Conservation (phyloP, 108 stramenopile species). For the Cyclotella kingstonii region DNA sequence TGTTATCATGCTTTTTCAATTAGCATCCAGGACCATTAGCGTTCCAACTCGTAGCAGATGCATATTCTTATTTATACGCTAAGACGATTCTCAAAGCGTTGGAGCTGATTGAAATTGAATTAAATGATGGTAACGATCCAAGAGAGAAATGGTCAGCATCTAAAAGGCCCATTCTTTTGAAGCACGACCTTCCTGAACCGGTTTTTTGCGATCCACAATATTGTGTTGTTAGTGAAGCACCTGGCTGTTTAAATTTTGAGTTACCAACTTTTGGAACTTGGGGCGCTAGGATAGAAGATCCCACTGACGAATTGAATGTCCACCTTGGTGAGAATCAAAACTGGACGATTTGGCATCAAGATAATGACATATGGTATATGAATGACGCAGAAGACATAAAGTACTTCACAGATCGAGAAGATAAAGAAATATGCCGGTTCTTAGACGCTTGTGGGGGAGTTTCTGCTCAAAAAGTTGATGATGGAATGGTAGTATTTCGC, state of each 20-base stretch:
- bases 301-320: conserved; percentile 42
- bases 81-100: conserved; percentile 47
- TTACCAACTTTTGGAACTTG: conserved; percentile 45
- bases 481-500: conserved; percentile 52
- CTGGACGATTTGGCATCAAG: conserved; percentile 42
- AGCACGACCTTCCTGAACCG: conserved; percentile 47
- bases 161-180: conserved; percentile 22
- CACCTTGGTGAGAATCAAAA: conserved; percentile 42
- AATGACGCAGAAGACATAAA: conserved; percentile 31
- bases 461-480: conserved; percentile 32
- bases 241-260: conserved; percentile 54
- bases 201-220: conserved; percentile 41
- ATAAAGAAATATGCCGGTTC: conserved; percentile 43
- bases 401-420: conserved; percentile 36
- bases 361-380: conserved; percentile 39
- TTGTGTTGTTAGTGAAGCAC: conserved; percentile 48
- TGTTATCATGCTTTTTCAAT: not conserved
- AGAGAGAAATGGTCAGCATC: conserved; percentile 42
- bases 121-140: conserved; percentile 42
- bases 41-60: conserved; percentile 51
- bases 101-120: conserved; percentile 41
- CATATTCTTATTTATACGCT: conserved; percentile 55
- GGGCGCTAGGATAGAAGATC: conserved; percentile 44
- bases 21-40: conserved; percentile 56
- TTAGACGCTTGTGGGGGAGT: conserved; percentile 48